phyloP scores from a whole-genome alignment of 129 eudicot genomes.

The Heracleum sosnowskyi region DNA sequence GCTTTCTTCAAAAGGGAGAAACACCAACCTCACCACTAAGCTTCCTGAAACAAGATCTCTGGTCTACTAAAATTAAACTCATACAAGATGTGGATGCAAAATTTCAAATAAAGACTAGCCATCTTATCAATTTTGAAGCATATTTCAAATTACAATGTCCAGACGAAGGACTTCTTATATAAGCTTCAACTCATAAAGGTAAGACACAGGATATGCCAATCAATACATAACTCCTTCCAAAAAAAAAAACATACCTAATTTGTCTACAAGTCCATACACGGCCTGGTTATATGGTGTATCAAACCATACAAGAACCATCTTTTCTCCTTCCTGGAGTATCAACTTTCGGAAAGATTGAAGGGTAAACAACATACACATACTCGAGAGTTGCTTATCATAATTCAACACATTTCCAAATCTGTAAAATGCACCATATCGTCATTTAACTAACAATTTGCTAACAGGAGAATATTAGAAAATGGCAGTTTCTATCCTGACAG shows the following conservation, averaged over 20 bases:
- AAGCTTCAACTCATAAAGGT: background rate
- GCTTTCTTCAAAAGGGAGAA: slow-evolving; percentile 98
- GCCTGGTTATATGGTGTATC: slow-evolving; percentile 99
- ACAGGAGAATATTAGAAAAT: background rate
- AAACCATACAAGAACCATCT: slow-evolving; percentile 93
- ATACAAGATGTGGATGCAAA: slow-evolving; percentile 5
- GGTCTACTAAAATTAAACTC: slow-evolving; percentile 1
- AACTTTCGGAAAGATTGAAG: slow-evolving; percentile 79
- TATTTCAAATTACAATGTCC: background rate
- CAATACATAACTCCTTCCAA: no score
- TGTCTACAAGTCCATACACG: slow-evolving; percentile 95
- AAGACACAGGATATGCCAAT: slow-evolving; percentile 8
- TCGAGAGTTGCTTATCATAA: slow-evolving; percentile 57
- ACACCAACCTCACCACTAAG: slow-evolving; percentile 90
- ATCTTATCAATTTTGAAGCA: slow-evolving; percentile 6
- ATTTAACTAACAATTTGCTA: slow-evolving; percentile 4
- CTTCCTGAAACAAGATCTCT: slow-evolving; percentile 61
- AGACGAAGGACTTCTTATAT: background rate
- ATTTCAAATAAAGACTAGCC: slow-evolving; percentile 3
- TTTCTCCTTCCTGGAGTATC: slow-evolving; percentile 99
- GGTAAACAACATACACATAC: slow-evolving; percentile 75
- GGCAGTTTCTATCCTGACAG: background rate
- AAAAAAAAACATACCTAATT: slow-evolving; percentile 90
- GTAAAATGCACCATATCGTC: slow-evolving; percentile 20
- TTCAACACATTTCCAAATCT: slow-evolving; percentile 41